Conservation (phyloP, 176 grass and related monocot genomes). For the Triticum dicoccoides region DNA sequence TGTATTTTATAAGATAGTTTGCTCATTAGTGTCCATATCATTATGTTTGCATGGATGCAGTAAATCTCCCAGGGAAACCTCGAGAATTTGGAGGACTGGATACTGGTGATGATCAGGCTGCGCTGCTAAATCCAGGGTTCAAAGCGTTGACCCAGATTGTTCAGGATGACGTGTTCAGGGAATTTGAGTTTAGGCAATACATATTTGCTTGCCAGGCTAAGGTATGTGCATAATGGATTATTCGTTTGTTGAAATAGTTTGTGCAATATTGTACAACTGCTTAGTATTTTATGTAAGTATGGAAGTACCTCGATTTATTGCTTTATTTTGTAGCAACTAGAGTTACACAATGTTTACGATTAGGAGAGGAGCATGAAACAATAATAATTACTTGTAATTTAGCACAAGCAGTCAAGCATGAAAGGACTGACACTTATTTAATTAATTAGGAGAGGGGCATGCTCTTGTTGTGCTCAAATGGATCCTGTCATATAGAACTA, state of each 20-base stretch:
- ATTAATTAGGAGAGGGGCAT: slow-evolving; percentile 3
- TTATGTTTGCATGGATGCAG: slow-evolving; percentile 41
- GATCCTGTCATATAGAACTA: slow-evolving; percentile 7
- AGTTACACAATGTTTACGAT: neutral
- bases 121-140: slow-evolving; percentile 79
- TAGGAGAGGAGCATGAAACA: neutral
- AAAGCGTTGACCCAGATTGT: slow-evolving; percentile 90
- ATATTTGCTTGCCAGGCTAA: slow-evolving; percentile 98
- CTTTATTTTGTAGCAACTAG: neutral
- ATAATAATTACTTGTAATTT: neutral
- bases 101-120: slow-evolving; percentile 89
- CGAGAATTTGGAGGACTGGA: slow-evolving; percentile 97
- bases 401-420: neutral
- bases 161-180: slow-evolving; percentile 89
- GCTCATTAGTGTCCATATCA: slow-evolving; percentile 22
- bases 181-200: slow-evolving; percentile 99
- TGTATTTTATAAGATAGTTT: slow-evolving; percentile 16
- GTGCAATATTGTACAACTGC: slow-evolving; percentile 17
- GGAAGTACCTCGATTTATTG: slow-evolving; percentile 3
- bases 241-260: slow-evolving; percentile 17
- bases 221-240: slow-evolving; percentile 48
- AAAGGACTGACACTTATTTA: neutral
- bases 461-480: slow-evolving; percentile 13
- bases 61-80: slow-evolving; percentile 71
- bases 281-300: neutral